phyloP scores from a whole-genome alignment of 2,329 filamentous ascomycete genomes.

The Fusarium sp. region DNA sequence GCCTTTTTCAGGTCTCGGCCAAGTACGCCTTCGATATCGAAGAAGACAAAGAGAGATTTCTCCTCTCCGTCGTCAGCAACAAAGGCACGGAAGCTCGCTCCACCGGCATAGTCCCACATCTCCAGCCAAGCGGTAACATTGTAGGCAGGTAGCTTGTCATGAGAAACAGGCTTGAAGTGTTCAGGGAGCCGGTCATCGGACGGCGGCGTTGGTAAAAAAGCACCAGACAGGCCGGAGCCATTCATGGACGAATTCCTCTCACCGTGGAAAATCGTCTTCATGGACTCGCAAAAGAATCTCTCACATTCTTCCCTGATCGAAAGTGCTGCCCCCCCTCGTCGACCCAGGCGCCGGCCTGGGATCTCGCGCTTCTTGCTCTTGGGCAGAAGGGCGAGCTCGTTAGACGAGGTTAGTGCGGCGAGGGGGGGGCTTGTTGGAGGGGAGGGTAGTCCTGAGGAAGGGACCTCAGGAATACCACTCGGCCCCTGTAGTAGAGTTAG shows the following conservation, averaged over 20 bases:
- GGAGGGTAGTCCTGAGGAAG: constrained; percentile 83
- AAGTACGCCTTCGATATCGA: constrained; percentile 75
- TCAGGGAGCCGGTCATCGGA: constrained; percentile 57
- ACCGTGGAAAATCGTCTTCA: constrained; percentile 94
- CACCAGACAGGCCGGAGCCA: constrained; percentile 90
- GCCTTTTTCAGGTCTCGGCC: constrained; percentile 86
- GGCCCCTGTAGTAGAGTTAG: constrained; percentile 65
- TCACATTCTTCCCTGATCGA: constrained; percentile 99
- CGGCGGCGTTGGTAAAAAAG: constrained; percentile 66
- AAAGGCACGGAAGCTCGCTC: constrained; percentile 87
- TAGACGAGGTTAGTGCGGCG: constrained; percentile 75
- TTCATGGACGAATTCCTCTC: constrained; percentile 81
- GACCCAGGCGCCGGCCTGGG: constrained; percentile 57
- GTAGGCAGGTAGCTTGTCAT: constrained; percentile 46
- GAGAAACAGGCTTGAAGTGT: constrained; percentile 49
- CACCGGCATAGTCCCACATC: constrained; percentile 86
- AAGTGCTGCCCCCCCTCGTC: constrained; percentile 91
- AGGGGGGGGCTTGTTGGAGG: constrained; percentile 91
- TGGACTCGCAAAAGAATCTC: constrained; percentile 99
- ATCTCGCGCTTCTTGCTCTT: constrained; percentile 62
- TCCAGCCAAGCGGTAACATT: constrained; percentile 74
- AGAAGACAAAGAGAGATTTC: constrained; percentile 88
- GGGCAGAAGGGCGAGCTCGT: constrained; percentile 72
- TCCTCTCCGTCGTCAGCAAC: constrained; percentile 75
- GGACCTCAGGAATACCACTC: constrained; percentile 97